Evolutionary conservation across 805 yeast genomes (phyloP).

Genomic region (Ogataea nitratoaversa): DNA sequence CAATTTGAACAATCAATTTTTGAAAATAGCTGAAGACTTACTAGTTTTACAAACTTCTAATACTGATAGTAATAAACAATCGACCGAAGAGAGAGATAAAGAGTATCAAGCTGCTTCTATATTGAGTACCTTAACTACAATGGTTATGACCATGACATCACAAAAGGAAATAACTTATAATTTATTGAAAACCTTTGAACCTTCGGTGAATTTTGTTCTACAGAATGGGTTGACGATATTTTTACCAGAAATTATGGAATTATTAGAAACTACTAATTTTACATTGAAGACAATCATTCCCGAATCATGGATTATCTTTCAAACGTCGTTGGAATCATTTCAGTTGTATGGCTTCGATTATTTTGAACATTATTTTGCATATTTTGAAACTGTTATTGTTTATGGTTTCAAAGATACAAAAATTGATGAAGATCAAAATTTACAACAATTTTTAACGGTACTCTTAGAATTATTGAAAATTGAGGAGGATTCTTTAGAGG

Average conservation of each 20-base stretch:
- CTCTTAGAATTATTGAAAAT: slow-evolving; percentile 17
- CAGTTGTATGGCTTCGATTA: slow-evolving; percentile 51
- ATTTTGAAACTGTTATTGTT: slow-evolving; percentile 43
- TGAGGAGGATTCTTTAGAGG: slow-evolving; percentile 15
- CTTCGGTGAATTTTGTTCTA: slow-evolving; percentile 66
- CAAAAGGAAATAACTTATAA: slow-evolving; percentile 59
- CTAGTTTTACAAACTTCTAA: slow-evolving; percentile 36
- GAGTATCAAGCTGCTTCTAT: slow-evolving; percentile 80
- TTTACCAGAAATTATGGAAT: slow-evolving; percentile 70
- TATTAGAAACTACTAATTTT: slow-evolving; percentile 62
- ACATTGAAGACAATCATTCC: slow-evolving; percentile 46
- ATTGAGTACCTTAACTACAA: slow-evolving; percentile 76
- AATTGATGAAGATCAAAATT: slow-evolving; percentile 12
- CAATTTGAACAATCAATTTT: slow-evolving; percentile 68
- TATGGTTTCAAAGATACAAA: slow-evolving; percentile 36
- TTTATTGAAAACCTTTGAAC: slow-evolving; percentile 64
- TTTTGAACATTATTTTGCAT: slow-evolving; percentile 44
- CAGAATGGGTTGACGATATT: slow-evolving; percentile 66
- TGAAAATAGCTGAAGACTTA: slow-evolving; percentile 64
- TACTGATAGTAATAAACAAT: slow-evolving; percentile 30
- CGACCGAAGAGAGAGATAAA: slow-evolving; percentile 52
- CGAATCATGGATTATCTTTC: slow-evolving; percentile 42
- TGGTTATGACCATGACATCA: slow-evolving; percentile 75
- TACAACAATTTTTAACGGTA: slow-evolving; percentile 21
- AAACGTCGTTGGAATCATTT: slow-evolving; percentile 40